Conservation (phyloP, 2,329 filamentous ascomycete genomes). For the Rutstroemia sp. region DNA sequence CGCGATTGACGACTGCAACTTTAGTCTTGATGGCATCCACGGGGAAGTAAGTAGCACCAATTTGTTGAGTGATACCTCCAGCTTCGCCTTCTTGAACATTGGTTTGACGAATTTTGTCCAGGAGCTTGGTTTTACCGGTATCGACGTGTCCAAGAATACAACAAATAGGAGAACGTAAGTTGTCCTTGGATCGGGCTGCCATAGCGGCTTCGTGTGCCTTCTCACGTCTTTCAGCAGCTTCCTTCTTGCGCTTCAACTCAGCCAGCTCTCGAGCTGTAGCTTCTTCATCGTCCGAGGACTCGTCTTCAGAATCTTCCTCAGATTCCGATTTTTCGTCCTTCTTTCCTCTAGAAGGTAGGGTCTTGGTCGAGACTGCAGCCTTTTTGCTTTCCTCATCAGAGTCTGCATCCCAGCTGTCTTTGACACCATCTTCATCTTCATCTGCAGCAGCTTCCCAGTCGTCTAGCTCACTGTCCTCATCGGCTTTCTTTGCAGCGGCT, state of each 20-base stretch:
- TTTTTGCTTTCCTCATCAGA: constrained; percentile 57
- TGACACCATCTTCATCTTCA: constrained; percentile 68
- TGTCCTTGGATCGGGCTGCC: constrained; percentile 84
- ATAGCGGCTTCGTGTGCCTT: constrained; percentile 87
- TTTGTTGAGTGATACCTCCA: constrained; percentile 98
- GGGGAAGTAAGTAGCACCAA: constrained; percentile 98
- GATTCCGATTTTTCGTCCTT: constrained; percentile 51
- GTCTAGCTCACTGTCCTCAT: constrained; percentile 54
- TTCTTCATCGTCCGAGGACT: constrained; percentile 56
- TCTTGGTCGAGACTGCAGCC: constrained; percentile 24
- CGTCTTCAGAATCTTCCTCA: constrained; percentile 52
- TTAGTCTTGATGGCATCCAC: constrained; percentile 88
- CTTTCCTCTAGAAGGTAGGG: constrained; percentile 19
- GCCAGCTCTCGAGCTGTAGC: constrained; percentile 65
- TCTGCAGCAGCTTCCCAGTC: constrained; percentile 86
- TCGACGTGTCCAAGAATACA: constrained; percentile 99
- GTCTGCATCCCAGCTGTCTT: constrained; percentile 92
- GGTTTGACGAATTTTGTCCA: constrained; percentile 97
- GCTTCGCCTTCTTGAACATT: constrained; percentile 99
- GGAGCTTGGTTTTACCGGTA: constrained; percentile 98
- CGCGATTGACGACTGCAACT: constrained; percentile 86
- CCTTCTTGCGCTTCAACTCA: constrained; percentile 72
- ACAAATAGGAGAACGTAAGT: constrained; percentile 95
- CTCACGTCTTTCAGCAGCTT: constrained; percentile 80
- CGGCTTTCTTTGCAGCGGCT: constrained; percentile 45